Percentiles rank a stretch among this genome's conserved stretches.
phyloP scores from a whole-genome alignment of 2,329 filamentous ascomycete species.

The Alternaria brassicicola region DNA sequence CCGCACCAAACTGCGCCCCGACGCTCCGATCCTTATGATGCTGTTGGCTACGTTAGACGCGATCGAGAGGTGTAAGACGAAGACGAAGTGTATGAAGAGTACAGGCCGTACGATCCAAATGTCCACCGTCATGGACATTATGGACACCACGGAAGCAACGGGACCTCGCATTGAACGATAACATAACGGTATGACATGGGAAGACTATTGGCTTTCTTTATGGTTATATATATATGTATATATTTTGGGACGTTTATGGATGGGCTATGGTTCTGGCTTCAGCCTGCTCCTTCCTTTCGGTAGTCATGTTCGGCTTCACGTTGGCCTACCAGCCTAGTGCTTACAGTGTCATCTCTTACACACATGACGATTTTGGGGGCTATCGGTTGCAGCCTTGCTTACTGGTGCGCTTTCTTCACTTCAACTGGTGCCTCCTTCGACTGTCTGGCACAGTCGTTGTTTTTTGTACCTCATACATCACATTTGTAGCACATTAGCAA shows the following conservation, averaged over 20 bases:
- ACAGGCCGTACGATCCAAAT: background rate
- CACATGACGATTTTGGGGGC: background rate
- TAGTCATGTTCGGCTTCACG: background rate
- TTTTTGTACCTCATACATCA: background rate
- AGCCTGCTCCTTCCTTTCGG: background rate
- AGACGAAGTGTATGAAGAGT: slow-evolving; percentile 2
- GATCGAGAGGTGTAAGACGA: slow-evolving; percentile 1
- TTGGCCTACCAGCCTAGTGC: background rate
- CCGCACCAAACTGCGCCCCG: background rate
- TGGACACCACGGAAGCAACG: background rate
- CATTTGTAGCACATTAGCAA: background rate
- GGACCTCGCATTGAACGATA: background rate
- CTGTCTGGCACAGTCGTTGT: background rate
- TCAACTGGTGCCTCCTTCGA: background rate
- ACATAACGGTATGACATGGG: background rate
- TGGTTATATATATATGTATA: background rate
- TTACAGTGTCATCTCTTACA: background rate
- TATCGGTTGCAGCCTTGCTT: background rate
- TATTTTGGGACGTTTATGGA: background rate
- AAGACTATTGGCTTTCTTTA: background rate
- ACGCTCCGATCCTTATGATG: slow-evolving; percentile 3
- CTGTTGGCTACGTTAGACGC: background rate
- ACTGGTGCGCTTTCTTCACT: too few relatives aligned
- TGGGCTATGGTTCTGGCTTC: background rate
- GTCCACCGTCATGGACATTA: background rate